Base-by-base conservation (phyloP, 257 asterid genomes). In the Nicotiana paniculata region DNA sequence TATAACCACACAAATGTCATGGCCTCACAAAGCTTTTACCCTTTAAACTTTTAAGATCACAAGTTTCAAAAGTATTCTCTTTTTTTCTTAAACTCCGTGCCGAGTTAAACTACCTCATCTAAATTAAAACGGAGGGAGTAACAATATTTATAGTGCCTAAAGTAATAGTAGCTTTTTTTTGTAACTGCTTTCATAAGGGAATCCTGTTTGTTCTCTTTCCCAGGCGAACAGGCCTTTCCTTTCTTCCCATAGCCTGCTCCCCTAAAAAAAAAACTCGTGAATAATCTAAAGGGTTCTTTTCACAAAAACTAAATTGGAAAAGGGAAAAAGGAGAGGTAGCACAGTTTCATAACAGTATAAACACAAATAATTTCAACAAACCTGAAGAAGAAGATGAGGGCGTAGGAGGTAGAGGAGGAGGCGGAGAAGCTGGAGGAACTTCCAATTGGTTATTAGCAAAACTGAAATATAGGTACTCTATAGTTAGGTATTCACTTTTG, bases 321-420 rank as follows among this genome's bases (percentile, higher is more conserved):
- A 43, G 61, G 59, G 61, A 24, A 72, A 43, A 72, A 12, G 61
- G 79, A 21, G 79, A 46, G 79, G 79, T 46, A 46, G 39, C 61
- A 46, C 33, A 70, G 46, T 70, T 72, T 72, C 61, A 72, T 72
- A 72, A 21, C 78, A 46, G 21, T 53, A 37, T 33, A 76, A 28
- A 24, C 15, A 70, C 39, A 78, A 77, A 21, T 12, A 82, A 58
- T 68, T 64, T 51, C 46, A 76, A 80, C 86, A 67, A 78, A 91
- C 92, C 93, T 90, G 86, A 83, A 74, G 95, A 85, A 66, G 89
- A 85, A 64, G 89, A 7, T 82, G 95, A 91, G 8, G 90, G 78
- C 28, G 89, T 54, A 28, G 92, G 98, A 33, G 90, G 81, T 83
- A 86, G 72, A 15, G 97, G 91, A 80, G 97, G 93, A 35, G 99